Conservation (phyloP, 768 basidiomycete species). For the Boletus coccyginus region DNA sequence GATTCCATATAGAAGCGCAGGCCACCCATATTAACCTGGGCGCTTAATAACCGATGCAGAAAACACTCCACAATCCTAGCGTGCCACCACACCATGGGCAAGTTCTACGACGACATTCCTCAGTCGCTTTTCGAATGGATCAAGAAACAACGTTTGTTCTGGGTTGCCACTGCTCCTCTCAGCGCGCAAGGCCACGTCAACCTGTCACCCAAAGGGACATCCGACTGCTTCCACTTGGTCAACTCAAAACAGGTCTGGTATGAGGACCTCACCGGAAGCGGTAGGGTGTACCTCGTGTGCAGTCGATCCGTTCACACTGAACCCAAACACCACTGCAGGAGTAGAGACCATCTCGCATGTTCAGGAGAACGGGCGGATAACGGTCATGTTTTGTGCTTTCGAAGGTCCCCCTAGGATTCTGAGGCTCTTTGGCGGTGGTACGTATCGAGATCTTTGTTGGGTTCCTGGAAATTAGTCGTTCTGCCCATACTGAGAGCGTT, state of each 20-base stretch:
- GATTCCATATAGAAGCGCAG: no score
- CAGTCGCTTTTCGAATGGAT: slow-evolving; percentile 55
- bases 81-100: slow-evolving; percentile 42
- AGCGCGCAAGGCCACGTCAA: slow-evolving; percentile 57
- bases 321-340: slow-evolving; percentile 32
- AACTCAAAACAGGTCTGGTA: slow-evolving; percentile 63
- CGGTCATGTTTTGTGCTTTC: slow-evolving; percentile 60
- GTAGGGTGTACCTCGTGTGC: slow-evolving; percentile 32
- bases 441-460: slow-evolving; percentile 1
- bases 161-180: slow-evolving; percentile 69
- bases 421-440: slow-evolving; percentile 58
- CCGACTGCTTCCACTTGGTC: slow-evolving; percentile 60
- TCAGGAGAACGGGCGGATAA: slow-evolving; percentile 61
- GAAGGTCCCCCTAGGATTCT: slow-evolving; percentile 59
- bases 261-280: slow-evolving; percentile 68
- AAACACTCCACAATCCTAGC: no score
- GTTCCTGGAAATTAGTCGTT: background rate
- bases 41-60: no score
- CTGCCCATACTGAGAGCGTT: background rate
- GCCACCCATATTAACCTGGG: no score
- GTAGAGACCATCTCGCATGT: slow-evolving; percentile 63
- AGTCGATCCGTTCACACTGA: background rate
- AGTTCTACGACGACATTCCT: slow-evolving; percentile 60
- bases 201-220: slow-evolving; percentile 66
- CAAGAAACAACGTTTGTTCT: slow-evolving; percentile 62